Percentiles rank a stretch among this genome's conserved stretches.
These are phyloP conservation scores for Mrakia hoshinonis DNA, from an alignment of 768 basidiomycete genomes.

Conservation along the genomic window DNA sequence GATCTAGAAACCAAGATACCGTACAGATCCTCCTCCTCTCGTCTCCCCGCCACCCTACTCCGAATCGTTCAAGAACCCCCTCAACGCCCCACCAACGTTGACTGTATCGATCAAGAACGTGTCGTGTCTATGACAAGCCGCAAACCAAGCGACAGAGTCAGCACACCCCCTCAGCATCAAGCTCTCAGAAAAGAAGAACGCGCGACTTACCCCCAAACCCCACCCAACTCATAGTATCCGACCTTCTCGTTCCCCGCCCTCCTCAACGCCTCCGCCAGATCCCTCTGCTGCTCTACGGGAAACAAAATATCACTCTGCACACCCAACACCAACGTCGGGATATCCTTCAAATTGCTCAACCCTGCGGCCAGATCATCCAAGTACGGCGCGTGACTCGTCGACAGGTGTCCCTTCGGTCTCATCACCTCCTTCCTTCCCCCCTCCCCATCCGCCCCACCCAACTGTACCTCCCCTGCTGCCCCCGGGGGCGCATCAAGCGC, in stretches of 20 bases:
- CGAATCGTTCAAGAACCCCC: slow-evolving; percentile 25
- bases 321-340: slow-evolving; percentile 76
- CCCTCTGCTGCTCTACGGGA: slow-evolving; percentile 93
- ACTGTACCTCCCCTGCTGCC: no score
- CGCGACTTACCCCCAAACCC: slow-evolving; percentile 72
- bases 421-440: not conserved
- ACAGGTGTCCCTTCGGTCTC: slow-evolving; percentile 13
- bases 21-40: no score
- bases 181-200: not conserved
- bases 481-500: slow-evolving; percentile 33
- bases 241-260: slow-evolving; percentile 81
- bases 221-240: slow-evolving; percentile 92
- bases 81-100: slow-evolving; percentile 29
- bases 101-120: slow-evolving; percentile 29
- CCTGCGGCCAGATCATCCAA: slow-evolving; percentile 69
- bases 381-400: slow-evolving; percentile 48
- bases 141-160: not conserved
- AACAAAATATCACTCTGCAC: slow-evolving; percentile 96
- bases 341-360: slow-evolving; percentile 61
- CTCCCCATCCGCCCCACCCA: no score
- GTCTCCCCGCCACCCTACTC: not conserved
- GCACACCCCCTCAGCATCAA: not conserved
- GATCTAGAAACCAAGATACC: no score
- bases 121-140: slow-evolving; percentile 11
- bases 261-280: slow-evolving; percentile 82